Evolutionary conservation across 2,329 filamentous ascomycete species (phyloP), one percentile per base, ranked within the genome.

Genomic region (Penicillium nordicum): DNA sequence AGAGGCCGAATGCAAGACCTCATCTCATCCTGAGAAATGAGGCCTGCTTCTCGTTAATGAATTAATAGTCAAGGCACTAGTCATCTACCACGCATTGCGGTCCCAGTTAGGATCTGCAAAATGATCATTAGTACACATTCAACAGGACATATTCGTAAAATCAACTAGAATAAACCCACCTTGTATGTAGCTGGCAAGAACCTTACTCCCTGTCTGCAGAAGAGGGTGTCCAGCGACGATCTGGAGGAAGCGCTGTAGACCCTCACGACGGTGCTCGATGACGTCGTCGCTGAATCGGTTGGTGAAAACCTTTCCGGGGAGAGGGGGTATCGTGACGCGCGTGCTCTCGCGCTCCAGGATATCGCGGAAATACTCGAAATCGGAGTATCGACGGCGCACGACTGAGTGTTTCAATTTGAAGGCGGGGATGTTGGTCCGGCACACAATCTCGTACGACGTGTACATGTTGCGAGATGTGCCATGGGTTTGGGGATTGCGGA

Each of bases 331-430:
- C 23, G 92, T 96, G 57, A 99, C 94, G 63, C 93, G 85, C 57
- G 92, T 92, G 67, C 86, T 90, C 79, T 99, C 94, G 66, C 94
- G 88, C 84, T 99, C 94, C 58, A 99, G 85, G 62, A 97, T 96
- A 76, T 99, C 94, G 72, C 94, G 90, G 76, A 99, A 99, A 79
- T 96, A 93, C 79, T 99, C 94, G 74, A 99, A 99, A 76, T 99
- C 94, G 55, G 89, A 94, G 81, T 99, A 99, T 50, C 94, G 90
- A 61, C 94, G 87, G 66, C 92, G 91, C 60, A 99, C 94, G 66
- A 87, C 85, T 63, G 87, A 92, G 73, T 89, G 85, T 65, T 92
- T 91, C 67, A 97, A 86, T 80, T 97, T 97, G 84, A 99, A 99
- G 67, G 94, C 92, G 57, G 94, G 94, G 72, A 99, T 99, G 79